Evolutionary conservation across 1,284 basidiomycete species (phyloP).

Genomic region (Irpex lacteus): DNA sequence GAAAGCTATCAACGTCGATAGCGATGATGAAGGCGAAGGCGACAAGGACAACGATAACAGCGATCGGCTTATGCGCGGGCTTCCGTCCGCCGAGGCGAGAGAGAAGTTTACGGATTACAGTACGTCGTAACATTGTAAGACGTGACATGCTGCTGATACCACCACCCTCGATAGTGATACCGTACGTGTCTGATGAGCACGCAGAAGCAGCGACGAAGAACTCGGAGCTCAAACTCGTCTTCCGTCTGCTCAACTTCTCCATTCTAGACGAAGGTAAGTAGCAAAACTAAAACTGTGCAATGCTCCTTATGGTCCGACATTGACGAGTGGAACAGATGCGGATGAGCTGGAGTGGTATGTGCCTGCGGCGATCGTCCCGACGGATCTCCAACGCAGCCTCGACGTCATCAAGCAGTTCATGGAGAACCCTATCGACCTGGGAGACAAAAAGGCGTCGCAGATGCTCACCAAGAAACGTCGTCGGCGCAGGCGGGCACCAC

Average conservation of each 20-base stretch:
- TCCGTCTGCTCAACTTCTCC: conserved; percentile 68
- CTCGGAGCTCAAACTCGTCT: conserved; percentile 77
- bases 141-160: neutral
- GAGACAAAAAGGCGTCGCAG: conserved; percentile 67
- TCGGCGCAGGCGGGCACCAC: conserved; percentile 40
- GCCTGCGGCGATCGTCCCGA: conserved; percentile 61
- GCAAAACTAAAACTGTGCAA: neutral
- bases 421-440: conserved; percentile 68
- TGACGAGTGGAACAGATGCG: conserved; percentile 43
- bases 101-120: conserved; percentile 76
- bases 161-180: conserved; percentile 53
- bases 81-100: conserved; percentile 69
- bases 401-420: conserved; percentile 78
- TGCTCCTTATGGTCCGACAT: no score
- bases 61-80: conserved; percentile 24
- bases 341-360: conserved; percentile 81
- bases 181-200: conserved; percentile 69
- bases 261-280: conserved; percentile 58
- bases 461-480: conserved; percentile 64
- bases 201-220: conserved; percentile 77
- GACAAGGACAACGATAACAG: conserved; percentile 32
- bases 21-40: conserved; percentile 28
- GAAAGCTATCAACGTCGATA: conserved; percentile 33
- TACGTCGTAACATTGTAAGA: conserved; percentile 39
- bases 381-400: conserved; percentile 60